Evolutionary conservation across 352 stramenopile species (phyloP), one percentile per base, ranked within the genome.

Genomic region (Pythium plurisporium): DNA sequence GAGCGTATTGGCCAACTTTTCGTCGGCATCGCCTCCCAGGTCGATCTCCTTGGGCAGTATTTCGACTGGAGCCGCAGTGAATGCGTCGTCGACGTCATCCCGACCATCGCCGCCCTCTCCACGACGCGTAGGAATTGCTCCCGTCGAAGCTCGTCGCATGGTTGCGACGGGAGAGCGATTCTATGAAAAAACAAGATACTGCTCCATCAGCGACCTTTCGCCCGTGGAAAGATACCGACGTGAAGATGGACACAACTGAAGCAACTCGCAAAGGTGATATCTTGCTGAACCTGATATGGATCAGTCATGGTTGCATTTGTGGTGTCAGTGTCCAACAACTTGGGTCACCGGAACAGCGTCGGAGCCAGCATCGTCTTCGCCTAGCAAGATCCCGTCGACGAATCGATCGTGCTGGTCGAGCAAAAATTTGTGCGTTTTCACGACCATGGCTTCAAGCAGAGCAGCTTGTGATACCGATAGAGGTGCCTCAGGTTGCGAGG

Each of bases 1-100:
- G 22, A 92, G 64, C 11, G 82, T 90, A 50, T 92, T 92, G 10
- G 82, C 71, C 2, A 84, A 54, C 30, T 77, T 86, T 9, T 87
- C 77, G 15, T 86, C 77, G 26, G 57, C 50, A 19, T 81, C 75
- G 34, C 74, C 72, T 2, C 67, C 51, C 6, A 87, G 59, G 31
- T 84, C 66, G 38, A 84, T 59, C 52, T 89, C 79, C 27, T 76
- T 82, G 11, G 77, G 67, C 4, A 79, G 44, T 34, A 89, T 75
- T 8, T 89, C 79, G 17, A 87, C 79, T 0, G 77, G 79, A 11
- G 68, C 68, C 19, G 70, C 57, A 2, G 12, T 31, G 10, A 65
- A 51, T 5, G 51, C 52, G 12, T 67, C 59, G 38, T 63, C 64
- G 3, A 12, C 37, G 22, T 63, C 53, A 22, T 53, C 53, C n/a